A percentile compares a stretch with the other conserved stretches of the same genome.
These are phyloP conservation scores for Talaromyces stipitatus DNA, from an alignment of 495 filamentous ascomycete species.

Conservation along the genomic window DNA sequence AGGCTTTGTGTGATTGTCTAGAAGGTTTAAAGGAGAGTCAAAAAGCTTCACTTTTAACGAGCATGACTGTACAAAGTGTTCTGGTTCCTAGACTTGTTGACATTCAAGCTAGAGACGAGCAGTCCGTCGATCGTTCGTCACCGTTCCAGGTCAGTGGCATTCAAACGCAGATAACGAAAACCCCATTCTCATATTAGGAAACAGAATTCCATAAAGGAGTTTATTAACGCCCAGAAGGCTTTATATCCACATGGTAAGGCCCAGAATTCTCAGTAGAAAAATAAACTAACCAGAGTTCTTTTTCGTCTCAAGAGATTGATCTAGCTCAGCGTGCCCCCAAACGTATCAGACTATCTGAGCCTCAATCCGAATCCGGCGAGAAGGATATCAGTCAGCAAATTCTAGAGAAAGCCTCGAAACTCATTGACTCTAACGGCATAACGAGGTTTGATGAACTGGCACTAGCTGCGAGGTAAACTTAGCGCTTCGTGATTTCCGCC, in stretches of 20 bases:
- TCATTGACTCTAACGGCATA: conserved; percentile 13
- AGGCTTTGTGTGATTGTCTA: conserved; percentile 19
- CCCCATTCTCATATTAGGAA: background rate
- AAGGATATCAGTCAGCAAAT: conserved; percentile 14
- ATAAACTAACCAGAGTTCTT: background rate
- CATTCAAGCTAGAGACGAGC: conserved; percentile 10
- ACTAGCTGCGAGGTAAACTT: conserved; percentile 25
- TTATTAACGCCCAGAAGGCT: background rate
- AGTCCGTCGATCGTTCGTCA: background rate
- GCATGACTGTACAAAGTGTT: conserved; percentile 10
- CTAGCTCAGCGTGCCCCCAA: conserved; percentile 17
- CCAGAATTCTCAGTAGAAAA: background rate
- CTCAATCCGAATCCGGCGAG: background rate
- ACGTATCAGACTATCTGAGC: conserved; percentile 16
- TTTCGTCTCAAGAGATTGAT: conserved; percentile 4
- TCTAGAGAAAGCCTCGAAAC: conserved; percentile 9
- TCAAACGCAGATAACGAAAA: background rate
- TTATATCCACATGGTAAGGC: background rate
- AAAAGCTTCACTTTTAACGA: conserved; percentile 9
- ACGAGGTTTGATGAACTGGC: conserved; percentile 17
- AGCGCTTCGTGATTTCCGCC: background rate
- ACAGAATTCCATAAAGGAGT: background rate
- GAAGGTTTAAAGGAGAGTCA: conserved; percentile 11
- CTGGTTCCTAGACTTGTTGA: conserved; percentile 21
- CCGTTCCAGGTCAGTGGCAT: conserved; percentile 1